Evolutionary conservation across 116 monocot genomes (phyloP).

Genomic region (Iris pallida): DNA sequence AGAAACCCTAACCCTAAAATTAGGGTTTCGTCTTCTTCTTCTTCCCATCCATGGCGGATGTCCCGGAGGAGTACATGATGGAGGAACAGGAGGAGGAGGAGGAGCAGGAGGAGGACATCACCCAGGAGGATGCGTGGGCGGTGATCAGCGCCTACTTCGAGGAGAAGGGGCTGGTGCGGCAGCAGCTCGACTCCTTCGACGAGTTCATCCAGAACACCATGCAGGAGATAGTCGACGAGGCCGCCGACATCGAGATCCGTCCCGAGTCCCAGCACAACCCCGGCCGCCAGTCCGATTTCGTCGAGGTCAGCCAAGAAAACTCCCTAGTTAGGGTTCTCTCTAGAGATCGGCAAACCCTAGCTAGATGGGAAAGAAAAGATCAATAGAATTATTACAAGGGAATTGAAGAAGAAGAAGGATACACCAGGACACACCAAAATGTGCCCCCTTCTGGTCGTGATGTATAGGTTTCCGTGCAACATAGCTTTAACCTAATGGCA

Average conservation of each 20-base stretch:
- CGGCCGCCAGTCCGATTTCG: slow-evolving; percentile 77
- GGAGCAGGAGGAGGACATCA: slow-evolving; percentile 66
- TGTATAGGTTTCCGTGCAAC: too few species aligned
- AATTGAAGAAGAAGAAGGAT: too few species aligned
- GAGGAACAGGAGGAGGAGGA: slow-evolving; percentile 18
- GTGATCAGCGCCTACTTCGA: slow-evolving; percentile 99
- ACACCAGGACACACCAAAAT: too few species aligned
- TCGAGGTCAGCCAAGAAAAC: slow-evolving; percentile 38
- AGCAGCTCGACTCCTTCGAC: slow-evolving; percentile 96
- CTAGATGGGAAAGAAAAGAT: too few species aligned
- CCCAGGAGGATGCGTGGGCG: slow-evolving; percentile 99
- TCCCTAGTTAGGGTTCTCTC: background rate
- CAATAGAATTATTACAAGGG: too few species aligned
- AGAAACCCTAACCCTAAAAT: background rate
- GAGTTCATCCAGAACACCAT: slow-evolving; percentile 96
- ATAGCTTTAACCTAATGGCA: too few species aligned
- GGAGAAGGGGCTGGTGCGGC: slow-evolving; percentile 95
- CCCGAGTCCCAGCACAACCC: slow-evolving; percentile 99
- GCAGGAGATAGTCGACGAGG: slow-evolving; percentile 99
- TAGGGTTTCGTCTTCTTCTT: slow-evolving; percentile 6
- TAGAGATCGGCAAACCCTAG: too few species aligned
- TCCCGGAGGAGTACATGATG: slow-evolving; percentile 24
- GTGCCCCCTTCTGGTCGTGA: too few species aligned
- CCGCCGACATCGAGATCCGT: slow-evolving; percentile 94
- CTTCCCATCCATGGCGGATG: slow-evolving; percentile 6